phyloP scores from a whole-genome alignment of 805 yeast genomes.

The Candida orba region DNA sequence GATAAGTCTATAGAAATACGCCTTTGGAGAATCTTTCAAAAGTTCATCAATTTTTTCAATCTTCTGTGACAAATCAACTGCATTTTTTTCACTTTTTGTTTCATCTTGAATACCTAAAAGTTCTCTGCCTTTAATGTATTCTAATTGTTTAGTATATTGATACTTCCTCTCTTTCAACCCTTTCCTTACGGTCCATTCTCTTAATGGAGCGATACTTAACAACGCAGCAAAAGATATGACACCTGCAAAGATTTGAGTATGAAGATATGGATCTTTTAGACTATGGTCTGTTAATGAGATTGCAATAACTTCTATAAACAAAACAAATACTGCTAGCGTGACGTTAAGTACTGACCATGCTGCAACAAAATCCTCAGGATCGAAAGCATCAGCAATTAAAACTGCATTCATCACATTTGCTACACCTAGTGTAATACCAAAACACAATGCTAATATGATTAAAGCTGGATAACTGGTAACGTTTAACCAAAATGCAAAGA shows the following conservation, averaged over 20 bases:
- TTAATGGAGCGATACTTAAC: slow-evolving; percentile 34
- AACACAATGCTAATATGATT: slow-evolving; percentile 33
- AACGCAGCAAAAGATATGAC: slow-evolving; percentile 36
- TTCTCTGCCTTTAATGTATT: not conserved
- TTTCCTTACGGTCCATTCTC: slow-evolving; percentile 40
- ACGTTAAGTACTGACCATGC: slow-evolving; percentile 34
- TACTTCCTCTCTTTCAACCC: not conserved
- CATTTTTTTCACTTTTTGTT: not conserved
- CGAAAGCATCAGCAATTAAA: slow-evolving; percentile 34
- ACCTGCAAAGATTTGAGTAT: slow-evolving; percentile 57
- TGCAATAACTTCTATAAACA: slow-evolving; percentile 52
- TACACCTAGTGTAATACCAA: slow-evolving; percentile 42
- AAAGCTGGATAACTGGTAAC: slow-evolving; percentile 34
- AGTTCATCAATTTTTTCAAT: slow-evolving; percentile 4
- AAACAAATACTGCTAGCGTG: slow-evolving; percentile 27
- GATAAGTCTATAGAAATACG: slow-evolving; percentile 10
- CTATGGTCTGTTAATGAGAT: slow-evolving; percentile 33
- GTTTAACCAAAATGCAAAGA: slow-evolving; percentile 41
- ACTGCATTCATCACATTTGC: slow-evolving; percentile 35
- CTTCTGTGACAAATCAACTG: not conserved
- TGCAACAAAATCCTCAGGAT: slow-evolving; percentile 29
- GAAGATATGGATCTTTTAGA: slow-evolving; percentile 37
- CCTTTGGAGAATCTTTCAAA: not conserved
- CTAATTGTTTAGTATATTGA: not conserved
- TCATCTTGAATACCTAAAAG: not conserved